Evolutionary conservation across 176 grass and related monocot species (phyloP), one percentile per base, ranked within the genome.

Genomic region (Oryza rufipogon): DNA sequence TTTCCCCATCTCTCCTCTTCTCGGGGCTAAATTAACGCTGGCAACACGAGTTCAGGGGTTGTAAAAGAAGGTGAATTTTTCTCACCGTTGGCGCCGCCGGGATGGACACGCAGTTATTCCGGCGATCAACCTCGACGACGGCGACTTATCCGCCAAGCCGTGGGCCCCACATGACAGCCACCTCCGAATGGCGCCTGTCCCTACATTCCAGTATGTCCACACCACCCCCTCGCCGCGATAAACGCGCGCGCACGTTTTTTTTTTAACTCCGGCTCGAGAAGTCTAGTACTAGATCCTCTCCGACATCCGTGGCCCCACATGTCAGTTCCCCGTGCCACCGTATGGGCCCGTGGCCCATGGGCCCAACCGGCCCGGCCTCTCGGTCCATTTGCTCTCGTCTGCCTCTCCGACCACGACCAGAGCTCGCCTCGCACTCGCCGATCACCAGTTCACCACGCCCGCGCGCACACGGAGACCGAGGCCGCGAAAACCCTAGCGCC

Each of bases 1-100:
- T 16, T 34, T 91, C 49, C 88, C 88, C 94, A 96, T 93, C 41
- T 67, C 51, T 25, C 44, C 52, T 75, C 15, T 32, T 32, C 30
- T 32, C 30, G 30, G 30, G 6, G 19, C 28, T 45, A 52, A 52
- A 41, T 41, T 41, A 2, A 17, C 0, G 34, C 6, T 33, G n/a
- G 65, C n/a, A 56, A 4, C 46, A 61, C 56, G 56, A 61, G 38
- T 41, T 44, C 49, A 45, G 20, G 20, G 81, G 52, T 7, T 16
- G n/a, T 7, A 16, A 32, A 32, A 32, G 30, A 32, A 32, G 30
- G 30, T 32, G 30, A 32, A 32, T 32, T 0, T 32, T 32, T 32
- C 30, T 36, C 13, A n/a, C 52, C 15, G 26, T 7, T 25, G 49
- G 49, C 12, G 28, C 20, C 13, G 48, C 70, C 26, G 47, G 30